Conservation (phyloP, 805 yeast genomes). For the Ogataea paraovalis region DNA sequence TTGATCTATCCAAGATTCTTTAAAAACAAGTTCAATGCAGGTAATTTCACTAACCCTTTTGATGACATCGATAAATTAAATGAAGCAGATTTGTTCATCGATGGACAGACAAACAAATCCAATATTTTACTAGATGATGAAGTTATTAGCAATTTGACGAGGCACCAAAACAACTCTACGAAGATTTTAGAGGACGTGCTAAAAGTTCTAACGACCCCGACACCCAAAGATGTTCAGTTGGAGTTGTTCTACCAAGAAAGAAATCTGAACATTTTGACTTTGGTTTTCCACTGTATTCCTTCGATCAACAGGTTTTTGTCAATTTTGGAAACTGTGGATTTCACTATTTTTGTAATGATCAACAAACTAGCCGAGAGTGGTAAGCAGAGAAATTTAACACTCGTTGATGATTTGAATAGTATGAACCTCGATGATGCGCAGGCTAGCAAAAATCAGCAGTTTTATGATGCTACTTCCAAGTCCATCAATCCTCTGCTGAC, state of each 20-base stretch:
- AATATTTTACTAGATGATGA: conserved; percentile 49
- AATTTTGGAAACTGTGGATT: conserved; percentile 57
- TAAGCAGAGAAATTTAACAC: conserved; percentile 16
- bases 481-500: conserved; percentile 44
- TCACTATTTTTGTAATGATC: conserved; percentile 44
- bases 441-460: conserved; percentile 20
- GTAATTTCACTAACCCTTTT: conserved; percentile 75
- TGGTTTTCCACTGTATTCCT: conserved; percentile 50
- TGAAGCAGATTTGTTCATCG: conserved; percentile 32
- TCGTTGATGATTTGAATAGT: conserved; percentile 23
- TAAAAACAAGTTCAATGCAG: conserved; percentile 65
- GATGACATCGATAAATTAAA: conserved; percentile 27
- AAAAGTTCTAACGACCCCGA: conserved; percentile 37
- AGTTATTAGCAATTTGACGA: conserved; percentile 37
- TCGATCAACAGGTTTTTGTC: conserved; percentile 47
- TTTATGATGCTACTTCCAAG: conserved; percentile 32
- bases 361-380: conserved; percentile 21
- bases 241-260: conserved; percentile 33
- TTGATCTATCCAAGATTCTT: conserved; percentile 69
- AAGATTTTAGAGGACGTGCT: conserved; percentile 39
- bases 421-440: conserved; percentile 14
- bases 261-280: conserved; percentile 49
- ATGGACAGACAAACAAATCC: conserved; percentile 16
- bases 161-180: conserved; percentile 35
- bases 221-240: conserved; percentile 22